Conservation (phyloP, 805 yeast genomes). For the Nakazawaea anatomiae region DNA sequence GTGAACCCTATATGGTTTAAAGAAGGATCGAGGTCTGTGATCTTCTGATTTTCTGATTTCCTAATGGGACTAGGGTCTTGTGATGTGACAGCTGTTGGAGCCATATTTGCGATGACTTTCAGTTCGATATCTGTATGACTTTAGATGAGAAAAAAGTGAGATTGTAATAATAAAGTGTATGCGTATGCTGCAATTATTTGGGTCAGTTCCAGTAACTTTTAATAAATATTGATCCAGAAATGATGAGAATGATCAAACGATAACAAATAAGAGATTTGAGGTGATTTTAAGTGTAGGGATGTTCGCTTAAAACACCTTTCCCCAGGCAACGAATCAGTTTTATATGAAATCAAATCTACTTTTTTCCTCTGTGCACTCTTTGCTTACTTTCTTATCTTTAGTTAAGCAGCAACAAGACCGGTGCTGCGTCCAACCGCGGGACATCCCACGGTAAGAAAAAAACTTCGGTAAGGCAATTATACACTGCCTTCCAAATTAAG, state of each 20-base stretch:
- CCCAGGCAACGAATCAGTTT: neutral
- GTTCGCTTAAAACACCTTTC: too few relatives aligned
- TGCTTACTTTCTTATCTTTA: neutral
- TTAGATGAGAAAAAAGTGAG: neutral
- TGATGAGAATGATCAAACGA: too few relatives aligned
- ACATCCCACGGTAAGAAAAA: too few relatives aligned
- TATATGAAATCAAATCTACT: neutral
- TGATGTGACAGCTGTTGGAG: constrained; percentile 16
- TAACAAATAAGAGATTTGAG: neutral
- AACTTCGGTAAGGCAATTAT: neutral
- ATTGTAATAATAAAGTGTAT: neutral
- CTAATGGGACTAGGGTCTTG: constrained; percentile 5
- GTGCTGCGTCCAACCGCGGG: too few relatives aligned
- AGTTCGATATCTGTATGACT: neutral
- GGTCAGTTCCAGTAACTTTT: too few relatives aligned
- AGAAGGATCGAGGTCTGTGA: constrained; percentile 17
- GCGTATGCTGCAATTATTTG: too few relatives aligned
- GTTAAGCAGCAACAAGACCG: too few relatives aligned
- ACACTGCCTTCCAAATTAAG: neutral
- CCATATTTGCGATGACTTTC: constrained; percentile 12
- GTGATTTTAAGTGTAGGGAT: too few relatives aligned
- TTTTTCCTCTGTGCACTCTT: neutral
- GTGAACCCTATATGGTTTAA: constrained; percentile 21
- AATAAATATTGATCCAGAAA: too few relatives aligned
- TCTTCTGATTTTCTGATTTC: constrained; percentile 10